Conservation (phyloP, 176 grass and related monocot genomes). For the Musa itinerans region DNA sequence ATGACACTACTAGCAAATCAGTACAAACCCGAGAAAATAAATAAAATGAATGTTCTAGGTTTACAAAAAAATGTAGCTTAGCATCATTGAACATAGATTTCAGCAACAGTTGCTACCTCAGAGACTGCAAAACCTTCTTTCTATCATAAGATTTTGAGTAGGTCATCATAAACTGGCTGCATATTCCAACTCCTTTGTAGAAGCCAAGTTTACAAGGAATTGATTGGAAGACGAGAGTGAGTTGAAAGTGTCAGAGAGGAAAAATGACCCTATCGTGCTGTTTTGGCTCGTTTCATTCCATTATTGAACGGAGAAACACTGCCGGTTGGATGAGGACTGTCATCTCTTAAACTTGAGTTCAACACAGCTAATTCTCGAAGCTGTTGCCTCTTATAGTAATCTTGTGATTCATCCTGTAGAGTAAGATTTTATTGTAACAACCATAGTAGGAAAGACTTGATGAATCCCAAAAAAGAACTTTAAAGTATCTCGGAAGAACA, state of each 20-base stretch:
- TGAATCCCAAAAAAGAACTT: neutral
- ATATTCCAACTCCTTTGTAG: too few species aligned
- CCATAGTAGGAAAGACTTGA: neutral
- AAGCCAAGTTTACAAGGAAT: neutral
- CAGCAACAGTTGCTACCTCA: neutral
- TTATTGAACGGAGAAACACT: slow-evolving; percentile 74
- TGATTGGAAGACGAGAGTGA: neutral
- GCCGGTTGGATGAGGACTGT: slow-evolving; percentile 59
- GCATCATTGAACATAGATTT: neutral
- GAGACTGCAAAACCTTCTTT: neutral
- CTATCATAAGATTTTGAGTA: neutral
- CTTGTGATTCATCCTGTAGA: slow-evolving; percentile 80
- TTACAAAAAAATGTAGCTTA: slow-evolving; percentile 13
- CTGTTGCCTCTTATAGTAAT: slow-evolving; percentile 86
- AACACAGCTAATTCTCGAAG: slow-evolving; percentile 76
- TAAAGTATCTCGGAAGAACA: neutral
- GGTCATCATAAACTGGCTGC: too few species aligned
- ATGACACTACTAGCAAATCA: neutral
- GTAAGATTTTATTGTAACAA: too few species aligned
- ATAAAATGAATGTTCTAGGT: slow-evolving; percentile 38
- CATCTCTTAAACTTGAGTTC: slow-evolving; percentile 63
- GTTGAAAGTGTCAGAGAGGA: neutral
- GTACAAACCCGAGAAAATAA: slow-evolving; percentile 26
- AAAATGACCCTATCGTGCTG: slow-evolving; percentile 34
- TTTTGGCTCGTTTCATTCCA: slow-evolving; percentile 82